Evolutionary conservation across 23 red algal genomes (phyloP).

Genomic region (Gracilaria vermiculophylla): DNA sequence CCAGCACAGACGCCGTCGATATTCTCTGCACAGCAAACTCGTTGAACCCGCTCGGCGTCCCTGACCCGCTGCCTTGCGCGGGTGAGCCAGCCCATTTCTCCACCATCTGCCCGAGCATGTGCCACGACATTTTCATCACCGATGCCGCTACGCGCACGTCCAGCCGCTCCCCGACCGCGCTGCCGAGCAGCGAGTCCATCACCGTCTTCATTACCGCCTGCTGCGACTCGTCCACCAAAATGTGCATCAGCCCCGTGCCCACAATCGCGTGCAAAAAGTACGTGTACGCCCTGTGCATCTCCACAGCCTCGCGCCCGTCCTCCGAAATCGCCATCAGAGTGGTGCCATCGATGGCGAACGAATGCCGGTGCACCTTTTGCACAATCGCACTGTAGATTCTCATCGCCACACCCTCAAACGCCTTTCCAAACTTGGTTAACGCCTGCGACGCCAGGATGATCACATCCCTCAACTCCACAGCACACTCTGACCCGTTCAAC

Average conservation of each 20-base stretch:
- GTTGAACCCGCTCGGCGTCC: slow-evolving; percentile 12
- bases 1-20: slow-evolving; percentile 13
- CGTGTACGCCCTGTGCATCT: slow-evolving; percentile 61
- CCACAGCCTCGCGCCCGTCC: slow-evolving; percentile 57
- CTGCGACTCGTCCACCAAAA: slow-evolving; percentile 7
- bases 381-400: slow-evolving; percentile 42
- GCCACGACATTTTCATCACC: slow-evolving; percentile 60
- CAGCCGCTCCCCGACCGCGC: slow-evolving; percentile 45
- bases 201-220: slow-evolving; percentile 18
- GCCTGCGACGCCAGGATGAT: slow-evolving; percentile 56
- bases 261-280: slow-evolving; percentile 68
- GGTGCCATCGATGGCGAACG: slow-evolving; percentile 18
- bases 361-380: slow-evolving; percentile 24
- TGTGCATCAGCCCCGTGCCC: slow-evolving; percentile 24
- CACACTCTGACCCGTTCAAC: slow-evolving; percentile 13
- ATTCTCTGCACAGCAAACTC: slow-evolving; percentile 46
- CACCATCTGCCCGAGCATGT: slow-evolving; percentile 55
- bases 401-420: slow-evolving; percentile 15
- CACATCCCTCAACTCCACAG: slow-evolving; percentile 43
- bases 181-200: slow-evolving; percentile 41
- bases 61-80: background rate
- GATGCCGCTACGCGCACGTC: slow-evolving; percentile 52
- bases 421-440: slow-evolving; percentile 44
- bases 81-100: slow-evolving; percentile 27
- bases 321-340: slow-evolving; percentile 63